phyloP scores from a whole-genome alignment of 371 early-diverging fungal genomes.

The Syncephalastrum racemosum region DNA sequence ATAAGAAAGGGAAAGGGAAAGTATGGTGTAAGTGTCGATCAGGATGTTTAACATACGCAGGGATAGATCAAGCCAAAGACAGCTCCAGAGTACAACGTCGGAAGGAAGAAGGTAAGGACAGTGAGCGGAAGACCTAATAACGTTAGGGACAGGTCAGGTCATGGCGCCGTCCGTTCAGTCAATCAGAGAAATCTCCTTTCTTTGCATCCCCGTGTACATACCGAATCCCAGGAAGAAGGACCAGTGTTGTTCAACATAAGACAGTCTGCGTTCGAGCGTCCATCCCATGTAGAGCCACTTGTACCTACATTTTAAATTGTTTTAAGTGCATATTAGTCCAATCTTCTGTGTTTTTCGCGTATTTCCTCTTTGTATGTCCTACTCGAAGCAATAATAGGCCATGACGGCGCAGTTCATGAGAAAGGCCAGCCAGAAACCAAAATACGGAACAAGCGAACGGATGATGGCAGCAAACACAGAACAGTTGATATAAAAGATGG shows the following conservation, averaged over 20 bases:
- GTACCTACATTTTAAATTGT: constrained; percentile 28
- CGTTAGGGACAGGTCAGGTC: not conserved
- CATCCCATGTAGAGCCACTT: constrained; percentile 53
- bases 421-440: constrained; percentile 39
- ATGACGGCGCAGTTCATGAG: constrained; percentile 45
- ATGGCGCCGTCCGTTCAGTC: not conserved
- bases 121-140: constrained; percentile 39
- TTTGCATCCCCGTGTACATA: constrained; percentile 10
- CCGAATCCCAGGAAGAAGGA: constrained; percentile 57
- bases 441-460: constrained; percentile 27
- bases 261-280: constrained; percentile 49
- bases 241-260: constrained; percentile 55
- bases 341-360: not conserved
- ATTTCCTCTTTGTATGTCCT: constrained; percentile 14
- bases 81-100: constrained; percentile 45
- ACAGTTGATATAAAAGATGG: constrained; percentile 47
- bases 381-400: constrained; percentile 59
- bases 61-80: constrained; percentile 52
- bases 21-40: not conserved
- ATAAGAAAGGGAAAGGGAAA: not conserved
- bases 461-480: constrained; percentile 33
- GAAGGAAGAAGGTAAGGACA: constrained; percentile 46
- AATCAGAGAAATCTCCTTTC: not conserved
- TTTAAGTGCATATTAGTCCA: not conserved
- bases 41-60: constrained; percentile 32